Evolutionary conservation across 208 protist genomes (phyloP).

Genomic region (Vickermania ingenoplastis): DNA sequence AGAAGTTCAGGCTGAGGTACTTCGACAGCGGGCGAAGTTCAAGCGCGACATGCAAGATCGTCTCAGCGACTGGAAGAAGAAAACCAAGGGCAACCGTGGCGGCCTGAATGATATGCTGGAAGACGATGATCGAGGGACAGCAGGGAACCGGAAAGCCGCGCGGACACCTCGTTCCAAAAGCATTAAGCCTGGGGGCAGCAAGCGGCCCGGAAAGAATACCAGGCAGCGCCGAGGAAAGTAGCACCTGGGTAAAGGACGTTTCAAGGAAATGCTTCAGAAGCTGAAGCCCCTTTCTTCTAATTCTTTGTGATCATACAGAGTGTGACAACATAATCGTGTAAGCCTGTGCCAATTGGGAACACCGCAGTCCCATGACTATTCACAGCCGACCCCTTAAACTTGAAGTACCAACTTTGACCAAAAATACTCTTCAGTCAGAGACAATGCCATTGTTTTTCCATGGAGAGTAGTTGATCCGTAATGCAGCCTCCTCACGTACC

Average conservation of each 20-base stretch:
- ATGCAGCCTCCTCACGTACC: slow-evolving; percentile 2
- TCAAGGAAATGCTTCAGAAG: too few relatives aligned
- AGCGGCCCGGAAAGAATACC: slow-evolving; percentile 86
- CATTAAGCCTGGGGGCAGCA: slow-evolving; percentile 51
- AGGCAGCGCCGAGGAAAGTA: slow-evolving; percentile 34
- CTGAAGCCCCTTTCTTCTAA: too few relatives aligned
- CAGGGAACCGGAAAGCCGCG: slow-evolving; percentile 2
- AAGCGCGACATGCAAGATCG: slow-evolving; percentile 88
- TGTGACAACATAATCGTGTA: too few relatives aligned
- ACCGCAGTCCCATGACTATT: too few relatives aligned
- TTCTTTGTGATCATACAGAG: too few relatives aligned
- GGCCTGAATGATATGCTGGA: slow-evolving; percentile 60
- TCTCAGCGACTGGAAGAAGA: slow-evolving; percentile 81
- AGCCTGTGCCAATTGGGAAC: too few relatives aligned
- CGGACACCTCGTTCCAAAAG: slow-evolving; percentile 24
- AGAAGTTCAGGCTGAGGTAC: slow-evolving; percentile 90
- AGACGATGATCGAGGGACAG: slow-evolving; percentile 28
- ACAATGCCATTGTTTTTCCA: too few relatives aligned
- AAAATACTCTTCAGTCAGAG: too few relatives aligned
- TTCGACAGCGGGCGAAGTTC: slow-evolving; percentile 89
- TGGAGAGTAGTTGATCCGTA: too few relatives aligned
- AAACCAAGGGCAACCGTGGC: slow-evolving; percentile 57
- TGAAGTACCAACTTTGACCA: too few relatives aligned
- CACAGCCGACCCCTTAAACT: too few relatives aligned
- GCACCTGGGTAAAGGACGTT: too few relatives aligned